These are phyloP conservation scores for Starmerella etchellsii DNA, from an alignment of 805 yeast species.

Conservation along the genomic window DNA sequence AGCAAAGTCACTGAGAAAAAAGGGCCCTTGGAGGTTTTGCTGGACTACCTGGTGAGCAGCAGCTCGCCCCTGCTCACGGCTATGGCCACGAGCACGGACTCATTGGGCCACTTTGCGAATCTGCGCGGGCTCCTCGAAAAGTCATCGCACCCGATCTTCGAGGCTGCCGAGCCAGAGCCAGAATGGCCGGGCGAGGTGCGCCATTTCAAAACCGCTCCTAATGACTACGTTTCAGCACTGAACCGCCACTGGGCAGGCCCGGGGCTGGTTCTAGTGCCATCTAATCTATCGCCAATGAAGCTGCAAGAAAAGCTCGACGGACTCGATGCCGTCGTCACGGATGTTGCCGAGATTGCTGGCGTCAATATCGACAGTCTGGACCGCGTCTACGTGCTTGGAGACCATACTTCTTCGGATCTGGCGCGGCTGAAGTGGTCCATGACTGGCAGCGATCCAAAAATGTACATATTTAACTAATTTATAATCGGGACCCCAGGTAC, in stretches of 20 bases:
- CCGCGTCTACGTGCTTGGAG: slow-evolving; percentile 9
- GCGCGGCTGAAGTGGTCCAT: slow-evolving; percentile 12
- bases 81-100: slow-evolving; percentile 6
- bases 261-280: slow-evolving; percentile 14
- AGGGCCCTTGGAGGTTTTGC: slow-evolving; percentile 19
- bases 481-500: not conserved
- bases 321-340: slow-evolving; percentile 4
- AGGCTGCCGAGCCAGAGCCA: slow-evolving; percentile 3
- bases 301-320: slow-evolving; percentile 2
- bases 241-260: slow-evolving; percentile 10
- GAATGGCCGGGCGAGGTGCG: slow-evolving; percentile 3
- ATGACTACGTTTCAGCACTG: not conserved
- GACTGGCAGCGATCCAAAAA: not conserved
- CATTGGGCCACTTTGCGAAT: slow-evolving; percentile 2
- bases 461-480: not conserved
- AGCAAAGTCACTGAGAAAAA: slow-evolving; percentile 5
- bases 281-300: slow-evolving; percentile 1
- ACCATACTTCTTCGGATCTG: slow-evolving; percentile 1
- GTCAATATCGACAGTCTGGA: slow-evolving; percentile 9
- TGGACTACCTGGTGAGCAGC: slow-evolving; percentile 14
- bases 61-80: slow-evolving; percentile 8
- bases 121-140: slow-evolving; percentile 6
- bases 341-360: slow-evolving; percentile 15
- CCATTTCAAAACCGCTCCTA: not conserved
- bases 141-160: slow-evolving; percentile 6